Percentiles rank a stretch among this genome's conserved stretches.
Evolutionary conservation across 345 rosid genomes (phyloP).

Genomic region (Mangifera indica): DNA sequence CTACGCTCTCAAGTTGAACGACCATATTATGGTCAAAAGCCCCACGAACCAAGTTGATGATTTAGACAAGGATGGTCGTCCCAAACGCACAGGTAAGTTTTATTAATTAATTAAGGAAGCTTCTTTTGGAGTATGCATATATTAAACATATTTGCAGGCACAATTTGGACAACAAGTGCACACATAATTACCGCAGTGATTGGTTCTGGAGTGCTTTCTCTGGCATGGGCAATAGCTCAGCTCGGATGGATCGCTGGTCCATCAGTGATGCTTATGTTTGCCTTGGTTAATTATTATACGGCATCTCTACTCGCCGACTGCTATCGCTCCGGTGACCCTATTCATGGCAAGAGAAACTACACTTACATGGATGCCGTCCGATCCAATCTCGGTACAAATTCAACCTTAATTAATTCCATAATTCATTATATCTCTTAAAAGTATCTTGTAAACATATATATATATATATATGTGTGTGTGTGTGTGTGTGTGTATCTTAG

Average conservation of each 20-base stretch:
- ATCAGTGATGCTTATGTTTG: slow-evolving; percentile 63
- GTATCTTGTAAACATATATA: no score
- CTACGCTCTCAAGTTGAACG: not conserved
- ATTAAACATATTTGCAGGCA: slow-evolving; percentile 40
- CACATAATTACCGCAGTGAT: slow-evolving; percentile 82
- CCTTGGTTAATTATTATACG: slow-evolving; percentile 58
- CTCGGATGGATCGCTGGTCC: slow-evolving; percentile 89
- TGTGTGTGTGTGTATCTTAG: no score
- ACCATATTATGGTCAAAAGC: not conserved
- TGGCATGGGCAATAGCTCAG: slow-evolving; percentile 83
- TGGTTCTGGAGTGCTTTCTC: slow-evolving; percentile 75
- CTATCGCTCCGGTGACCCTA: slow-evolving; percentile 56
- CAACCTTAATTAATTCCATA: no score
- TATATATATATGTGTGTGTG: no score
- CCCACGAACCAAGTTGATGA: slow-evolving; percentile 12
- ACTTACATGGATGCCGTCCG: slow-evolving; percentile 76
- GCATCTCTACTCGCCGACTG: slow-evolving; percentile 64
- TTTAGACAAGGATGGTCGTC: slow-evolving; percentile 78
- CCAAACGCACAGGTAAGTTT: slow-evolving; percentile 52
- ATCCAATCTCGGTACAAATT: slow-evolving; percentile 56
- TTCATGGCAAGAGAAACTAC: slow-evolving; percentile 69
- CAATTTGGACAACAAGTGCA: slow-evolving; percentile 72
- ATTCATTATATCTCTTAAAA: not conserved
- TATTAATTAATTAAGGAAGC: no score
- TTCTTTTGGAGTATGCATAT: no score